Evolutionary conservation across 306 rosid species (phyloP).

Genomic region (Rosa multiflora): DNA sequence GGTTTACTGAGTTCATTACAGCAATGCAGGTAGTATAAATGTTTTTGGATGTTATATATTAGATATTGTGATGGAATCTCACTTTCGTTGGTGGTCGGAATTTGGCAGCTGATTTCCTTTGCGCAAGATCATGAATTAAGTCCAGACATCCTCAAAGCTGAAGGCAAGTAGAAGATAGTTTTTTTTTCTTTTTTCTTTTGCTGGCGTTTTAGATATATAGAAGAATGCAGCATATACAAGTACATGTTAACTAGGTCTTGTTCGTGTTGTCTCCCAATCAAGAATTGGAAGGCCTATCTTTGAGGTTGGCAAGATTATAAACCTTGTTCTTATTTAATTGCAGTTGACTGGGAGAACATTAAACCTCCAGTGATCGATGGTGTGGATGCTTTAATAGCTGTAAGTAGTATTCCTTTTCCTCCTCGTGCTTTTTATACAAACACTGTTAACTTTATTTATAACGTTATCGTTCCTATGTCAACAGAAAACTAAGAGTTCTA

Average conservation of each 20-base stretch:
- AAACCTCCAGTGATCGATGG: conserved; percentile 77
- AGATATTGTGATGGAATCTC: not conserved
- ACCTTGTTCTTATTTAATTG: conserved; percentile 12
- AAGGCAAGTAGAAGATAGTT: conserved; percentile 45
- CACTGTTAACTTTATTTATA: conserved; percentile 13
- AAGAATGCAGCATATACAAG: not conserved
- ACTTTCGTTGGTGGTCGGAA: not conserved
- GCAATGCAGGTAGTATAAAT: conserved; percentile 70
- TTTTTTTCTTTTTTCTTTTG: not conserved
- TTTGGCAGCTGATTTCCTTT: conserved; percentile 61
- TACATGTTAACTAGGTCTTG: not conserved
- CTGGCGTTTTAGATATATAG: not conserved
- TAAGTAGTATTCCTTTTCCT: conserved; percentile 35
- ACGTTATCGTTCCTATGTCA: conserved; percentile 16
- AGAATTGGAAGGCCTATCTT: not conserved
- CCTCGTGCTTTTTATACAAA: conserved; percentile 13
- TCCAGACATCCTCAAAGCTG: conserved; percentile 54
- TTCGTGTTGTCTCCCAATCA: not conserved
- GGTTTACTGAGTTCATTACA: conserved; percentile 63
- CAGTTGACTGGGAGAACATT: conserved; percentile 66
- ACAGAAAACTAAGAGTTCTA: conserved; percentile 55
- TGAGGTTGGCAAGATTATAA: not conserved
- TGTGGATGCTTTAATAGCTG: conserved; percentile 57
- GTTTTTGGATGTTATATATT: not conserved
- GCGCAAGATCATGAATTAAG: conserved; percentile 74